phyloP scores from a whole-genome alignment of 1,284 basidiomycete species.

The Cerioporus squamosus region DNA sequence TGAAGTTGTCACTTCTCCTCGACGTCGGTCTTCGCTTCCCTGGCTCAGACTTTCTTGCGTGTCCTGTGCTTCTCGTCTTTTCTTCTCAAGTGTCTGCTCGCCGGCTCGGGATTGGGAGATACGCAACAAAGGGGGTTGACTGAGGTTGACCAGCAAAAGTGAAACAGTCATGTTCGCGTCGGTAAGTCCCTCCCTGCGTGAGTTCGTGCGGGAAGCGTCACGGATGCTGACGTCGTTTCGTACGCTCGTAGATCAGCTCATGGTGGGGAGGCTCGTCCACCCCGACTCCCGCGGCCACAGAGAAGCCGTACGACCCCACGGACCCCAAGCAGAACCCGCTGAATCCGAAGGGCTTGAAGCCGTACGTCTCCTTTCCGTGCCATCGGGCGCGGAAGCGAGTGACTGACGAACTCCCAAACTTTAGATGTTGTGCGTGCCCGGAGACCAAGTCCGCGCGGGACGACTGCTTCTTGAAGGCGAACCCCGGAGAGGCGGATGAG shows the following conservation, averaged over 20 bases:
- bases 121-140: too few species aligned
- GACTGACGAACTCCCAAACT: background rate
- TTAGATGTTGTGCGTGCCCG: slow-evolving; percentile 93
- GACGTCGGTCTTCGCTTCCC: too few species aligned
- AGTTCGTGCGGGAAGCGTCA: background rate
- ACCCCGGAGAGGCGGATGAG: slow-evolving; percentile 70
- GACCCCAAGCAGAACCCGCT: slow-evolving; percentile 79
- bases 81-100: too few species aligned
- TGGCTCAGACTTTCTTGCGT: too few species aligned
- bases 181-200: too few species aligned
- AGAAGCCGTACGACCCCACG: slow-evolving; percentile 61
- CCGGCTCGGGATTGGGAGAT: too few species aligned
- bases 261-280: slow-evolving; percentile 50
- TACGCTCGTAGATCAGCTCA: slow-evolving; percentile 38
- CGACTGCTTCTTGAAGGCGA: slow-evolving; percentile 88
- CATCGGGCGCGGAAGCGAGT: background rate
- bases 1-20: too few species aligned
- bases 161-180: too few species aligned
- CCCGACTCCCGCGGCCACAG: slow-evolving; percentile 32
- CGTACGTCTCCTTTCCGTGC: slow-evolving; percentile 66
- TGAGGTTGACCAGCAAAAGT: too few species aligned
- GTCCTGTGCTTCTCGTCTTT: too few species aligned
- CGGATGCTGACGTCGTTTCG: background rate
- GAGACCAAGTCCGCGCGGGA: slow-evolving; percentile 91
- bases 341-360: slow-evolving; percentile 90